Evolutionary conservation across 306 rosid species (phyloP).

Genomic region (Inga leiocalycina): DNA sequence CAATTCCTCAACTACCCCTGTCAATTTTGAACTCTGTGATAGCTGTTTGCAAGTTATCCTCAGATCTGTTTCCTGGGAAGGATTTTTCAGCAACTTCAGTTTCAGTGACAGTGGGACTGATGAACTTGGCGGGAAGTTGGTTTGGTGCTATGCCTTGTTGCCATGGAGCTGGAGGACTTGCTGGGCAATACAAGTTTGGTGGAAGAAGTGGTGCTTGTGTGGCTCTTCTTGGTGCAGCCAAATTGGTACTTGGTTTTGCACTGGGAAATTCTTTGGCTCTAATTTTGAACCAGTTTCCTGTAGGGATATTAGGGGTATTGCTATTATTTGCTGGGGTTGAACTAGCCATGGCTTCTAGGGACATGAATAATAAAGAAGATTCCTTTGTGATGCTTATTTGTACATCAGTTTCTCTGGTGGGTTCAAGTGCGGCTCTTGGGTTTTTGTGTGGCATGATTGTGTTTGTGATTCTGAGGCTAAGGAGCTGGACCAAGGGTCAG

Average conservation of each 20-base stretch:
- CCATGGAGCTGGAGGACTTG: background rate
- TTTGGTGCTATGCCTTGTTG: constrained; percentile 4
- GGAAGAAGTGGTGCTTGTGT: constrained; percentile 8
- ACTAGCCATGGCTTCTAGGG: background rate
- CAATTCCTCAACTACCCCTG: background rate
- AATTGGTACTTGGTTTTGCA: background rate
- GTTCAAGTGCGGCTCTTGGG: background rate
- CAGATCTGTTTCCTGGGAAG: background rate
- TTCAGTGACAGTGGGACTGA: background rate
- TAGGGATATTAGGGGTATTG: background rate
- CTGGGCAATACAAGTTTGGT: background rate
- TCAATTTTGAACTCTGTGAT: background rate
- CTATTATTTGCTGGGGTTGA: constrained; percentile 1
- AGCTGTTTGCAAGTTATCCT: background rate
- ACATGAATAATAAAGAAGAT: background rate
- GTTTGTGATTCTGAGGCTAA: background rate
- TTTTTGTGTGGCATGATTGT: constrained; percentile 2
- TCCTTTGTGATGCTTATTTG: constrained; percentile 1
- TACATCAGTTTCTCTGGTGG: background rate
- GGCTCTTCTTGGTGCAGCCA: background rate
- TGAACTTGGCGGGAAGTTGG: background rate
- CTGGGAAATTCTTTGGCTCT: background rate
- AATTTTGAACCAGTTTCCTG: background rate
- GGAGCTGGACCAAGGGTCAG: background rate
- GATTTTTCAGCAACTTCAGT: background rate